A percentile compares a stretch with the other conserved stretches of the same genome.
Conservation (phyloP, 139 green algal genomes). For the Chlorella sorokiniana region DNA sequence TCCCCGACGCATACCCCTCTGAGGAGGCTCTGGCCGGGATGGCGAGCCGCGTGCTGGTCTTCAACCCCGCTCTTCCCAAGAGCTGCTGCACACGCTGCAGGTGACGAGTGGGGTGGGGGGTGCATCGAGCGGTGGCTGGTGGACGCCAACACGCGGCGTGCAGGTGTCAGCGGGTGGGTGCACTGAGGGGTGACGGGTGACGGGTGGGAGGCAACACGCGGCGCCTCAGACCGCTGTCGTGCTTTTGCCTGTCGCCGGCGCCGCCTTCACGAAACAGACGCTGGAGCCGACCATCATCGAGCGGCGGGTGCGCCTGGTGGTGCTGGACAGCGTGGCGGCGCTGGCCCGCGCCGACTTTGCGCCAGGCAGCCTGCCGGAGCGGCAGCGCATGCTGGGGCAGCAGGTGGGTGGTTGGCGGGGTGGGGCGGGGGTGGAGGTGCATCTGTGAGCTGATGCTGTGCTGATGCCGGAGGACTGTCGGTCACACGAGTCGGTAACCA, state of each 20-base stretch:
- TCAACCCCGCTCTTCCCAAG: slow-evolving; percentile 40
- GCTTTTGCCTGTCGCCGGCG: background rate
- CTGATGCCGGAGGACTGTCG: too few species aligned
- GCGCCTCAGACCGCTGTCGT: too few species aligned
- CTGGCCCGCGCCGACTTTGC: slow-evolving; percentile 60
- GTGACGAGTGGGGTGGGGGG: background rate
- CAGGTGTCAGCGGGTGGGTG: too few species aligned
- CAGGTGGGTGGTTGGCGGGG: slow-evolving; percentile 33
- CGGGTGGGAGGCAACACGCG: too few species aligned
- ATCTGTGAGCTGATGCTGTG: background rate
- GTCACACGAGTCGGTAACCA: too few species aligned
- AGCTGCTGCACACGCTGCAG: slow-evolving; percentile 45
- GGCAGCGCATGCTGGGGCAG: slow-evolving; percentile 51
- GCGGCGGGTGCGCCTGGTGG: slow-evolving; percentile 62
- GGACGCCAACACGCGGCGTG: background rate
- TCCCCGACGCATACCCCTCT: slow-evolving; percentile 40
- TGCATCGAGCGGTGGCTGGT: background rate
- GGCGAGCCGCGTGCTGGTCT: slow-evolving; percentile 56
- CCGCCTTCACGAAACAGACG: slow-evolving; percentile 1
- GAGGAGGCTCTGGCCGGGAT: slow-evolving; percentile 39
- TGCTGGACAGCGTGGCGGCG: slow-evolving; percentile 84
- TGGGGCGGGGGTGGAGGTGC: background rate
- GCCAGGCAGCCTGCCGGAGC: slow-evolving; percentile 18
- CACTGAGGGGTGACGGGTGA: too few species aligned
- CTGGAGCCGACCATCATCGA: slow-evolving; percentile 61